Conservation (phyloP, 495 filamentous ascomycete genomes). For the Penicillium paradoxum region DNA sequence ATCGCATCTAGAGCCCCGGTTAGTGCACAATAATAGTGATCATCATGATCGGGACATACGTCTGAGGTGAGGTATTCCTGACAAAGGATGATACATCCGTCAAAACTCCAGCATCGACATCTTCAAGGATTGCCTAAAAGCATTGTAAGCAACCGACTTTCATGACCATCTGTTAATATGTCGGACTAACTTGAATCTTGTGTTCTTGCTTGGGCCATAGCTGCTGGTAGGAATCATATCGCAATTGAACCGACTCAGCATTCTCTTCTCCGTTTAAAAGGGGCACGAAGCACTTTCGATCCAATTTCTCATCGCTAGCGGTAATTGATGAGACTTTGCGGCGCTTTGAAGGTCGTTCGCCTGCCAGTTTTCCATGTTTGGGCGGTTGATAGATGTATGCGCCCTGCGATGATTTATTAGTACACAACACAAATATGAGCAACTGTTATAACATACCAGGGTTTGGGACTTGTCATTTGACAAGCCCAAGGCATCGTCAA, state of each 20-base stretch:
- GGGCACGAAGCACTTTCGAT: slow-evolving; percentile 46
- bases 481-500: slow-evolving; percentile 25
- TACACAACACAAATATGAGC: background rate
- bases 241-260: slow-evolving; percentile 42
- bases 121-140: slow-evolving; percentile 32
- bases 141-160: slow-evolving; percentile 12
- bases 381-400: slow-evolving; percentile 66
- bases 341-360: slow-evolving; percentile 58
- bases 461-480: slow-evolving; percentile 39
- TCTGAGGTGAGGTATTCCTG: slow-evolving; percentile 40
- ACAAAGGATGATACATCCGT: slow-evolving; percentile 66
- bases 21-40: slow-evolving; percentile 5
- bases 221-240: slow-evolving; percentile 58
- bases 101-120: slow-evolving; percentile 53
- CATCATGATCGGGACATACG: slow-evolving; percentile 23
- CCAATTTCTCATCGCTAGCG: slow-evolving; percentile 13
- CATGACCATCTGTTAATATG: background rate
- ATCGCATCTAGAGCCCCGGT: slow-evolving; percentile 29
- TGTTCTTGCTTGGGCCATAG: slow-evolving; percentile 64
- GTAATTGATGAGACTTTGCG: slow-evolving; percentile 45
- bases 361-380: slow-evolving; percentile 28
- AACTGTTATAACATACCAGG: slow-evolving; percentile 34
- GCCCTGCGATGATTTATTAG: slow-evolving; percentile 41
- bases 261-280: slow-evolving; percentile 61
- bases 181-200: slow-evolving; percentile 58